Evolutionary conservation across 2,329 filamentous ascomycete species (phyloP).

Genomic region (Furcasterigmium furcatum): DNA sequence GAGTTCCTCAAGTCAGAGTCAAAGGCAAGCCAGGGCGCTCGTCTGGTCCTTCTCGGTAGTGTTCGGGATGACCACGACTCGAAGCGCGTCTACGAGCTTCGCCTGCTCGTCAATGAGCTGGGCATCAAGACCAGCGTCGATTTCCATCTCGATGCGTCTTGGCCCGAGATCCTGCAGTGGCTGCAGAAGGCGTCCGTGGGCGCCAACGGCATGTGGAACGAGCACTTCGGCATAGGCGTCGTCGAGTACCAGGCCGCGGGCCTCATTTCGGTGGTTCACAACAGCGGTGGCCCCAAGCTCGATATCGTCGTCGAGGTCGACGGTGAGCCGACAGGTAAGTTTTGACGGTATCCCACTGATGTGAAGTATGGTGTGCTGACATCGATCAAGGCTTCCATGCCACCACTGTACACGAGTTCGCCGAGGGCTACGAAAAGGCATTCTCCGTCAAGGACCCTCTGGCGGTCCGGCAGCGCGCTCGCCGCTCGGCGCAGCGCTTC

Average conservation of each 20-base stretch:
- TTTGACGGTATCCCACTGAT: background rate
- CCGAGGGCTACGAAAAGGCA: slow-evolving; percentile 74
- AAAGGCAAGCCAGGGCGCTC: slow-evolving; percentile 51
- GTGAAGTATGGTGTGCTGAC: slow-evolving; percentile 11
- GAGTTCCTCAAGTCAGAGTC: slow-evolving; percentile 61
- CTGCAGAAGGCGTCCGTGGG: slow-evolving; percentile 75
- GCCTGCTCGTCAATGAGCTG: slow-evolving; percentile 82
- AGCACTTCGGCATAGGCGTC: slow-evolving; percentile 97
- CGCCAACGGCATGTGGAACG: slow-evolving; percentile 99
- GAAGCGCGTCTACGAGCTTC: slow-evolving; percentile 82
- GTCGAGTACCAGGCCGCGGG: slow-evolving; percentile 98
- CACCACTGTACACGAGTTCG: slow-evolving; percentile 74
- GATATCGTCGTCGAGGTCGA: slow-evolving; percentile 87
- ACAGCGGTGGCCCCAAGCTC: slow-evolving; percentile 87
- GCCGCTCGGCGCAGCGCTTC: slow-evolving; percentile 77
- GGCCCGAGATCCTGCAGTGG: slow-evolving; percentile 82
- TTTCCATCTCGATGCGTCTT: slow-evolving; percentile 87
- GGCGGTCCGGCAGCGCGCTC: slow-evolving; percentile 71
- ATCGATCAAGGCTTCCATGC: slow-evolving; percentile 72
- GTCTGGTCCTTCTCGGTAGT: slow-evolving; percentile 82
- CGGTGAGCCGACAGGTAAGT: slow-evolving; percentile 71
- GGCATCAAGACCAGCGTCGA: slow-evolving; percentile 79
- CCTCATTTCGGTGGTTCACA: slow-evolving; percentile 86
- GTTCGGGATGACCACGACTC: slow-evolving; percentile 83
- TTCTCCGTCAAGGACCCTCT: slow-evolving; percentile 69